A percentile compares a stretch with the other conserved stretches of the same genome.
These are phyloP conservation scores for Lentinula aciculospora DNA, from an alignment of 768 basidiomycete genomes.

Conservation along the genomic window DNA sequence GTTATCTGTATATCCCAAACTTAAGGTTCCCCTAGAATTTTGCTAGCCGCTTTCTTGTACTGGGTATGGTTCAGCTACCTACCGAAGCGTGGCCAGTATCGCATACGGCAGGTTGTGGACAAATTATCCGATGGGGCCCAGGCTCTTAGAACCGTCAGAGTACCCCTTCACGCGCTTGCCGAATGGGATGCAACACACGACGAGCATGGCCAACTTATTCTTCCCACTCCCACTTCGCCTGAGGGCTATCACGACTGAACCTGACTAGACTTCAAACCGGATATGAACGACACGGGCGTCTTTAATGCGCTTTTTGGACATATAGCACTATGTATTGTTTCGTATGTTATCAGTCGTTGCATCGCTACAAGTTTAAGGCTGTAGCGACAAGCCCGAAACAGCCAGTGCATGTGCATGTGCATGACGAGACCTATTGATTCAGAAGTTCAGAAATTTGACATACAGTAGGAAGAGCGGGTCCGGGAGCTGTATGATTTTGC, in stretches of 20 bases:
- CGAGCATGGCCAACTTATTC: conserved; percentile 12
- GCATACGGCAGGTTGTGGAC: conserved; percentile 41
- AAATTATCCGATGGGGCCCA: conserved; percentile 27
- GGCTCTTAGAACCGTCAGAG: conserved; percentile 24
- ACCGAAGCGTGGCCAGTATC: conserved; percentile 36
- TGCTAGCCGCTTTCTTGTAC: conserved; percentile 23
- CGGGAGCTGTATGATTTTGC: neutral
- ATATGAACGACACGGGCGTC: neutral
- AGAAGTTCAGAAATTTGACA: neutral
- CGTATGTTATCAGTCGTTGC: too few species aligned
- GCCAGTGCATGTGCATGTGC: neutral
- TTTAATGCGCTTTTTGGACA: neutral
- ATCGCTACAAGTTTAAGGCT: neutral
- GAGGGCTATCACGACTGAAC: neutral
- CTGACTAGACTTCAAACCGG: neutral
- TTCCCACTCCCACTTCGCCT: neutral
- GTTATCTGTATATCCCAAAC: neutral
- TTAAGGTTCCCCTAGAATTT: conserved; percentile 17
- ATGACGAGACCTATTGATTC: neutral
- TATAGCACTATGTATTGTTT: too few species aligned
- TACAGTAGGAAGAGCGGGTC: neutral
- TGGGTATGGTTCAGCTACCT: conserved; percentile 32
- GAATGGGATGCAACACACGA: conserved; percentile 31
- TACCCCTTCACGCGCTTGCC: conserved; percentile 22
- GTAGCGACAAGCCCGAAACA: neutral